These are phyloP conservation scores for Colletotrichum agaves DNA, from an alignment of 2,329 filamentous ascomycete genomes.

Conservation along the genomic window DNA sequence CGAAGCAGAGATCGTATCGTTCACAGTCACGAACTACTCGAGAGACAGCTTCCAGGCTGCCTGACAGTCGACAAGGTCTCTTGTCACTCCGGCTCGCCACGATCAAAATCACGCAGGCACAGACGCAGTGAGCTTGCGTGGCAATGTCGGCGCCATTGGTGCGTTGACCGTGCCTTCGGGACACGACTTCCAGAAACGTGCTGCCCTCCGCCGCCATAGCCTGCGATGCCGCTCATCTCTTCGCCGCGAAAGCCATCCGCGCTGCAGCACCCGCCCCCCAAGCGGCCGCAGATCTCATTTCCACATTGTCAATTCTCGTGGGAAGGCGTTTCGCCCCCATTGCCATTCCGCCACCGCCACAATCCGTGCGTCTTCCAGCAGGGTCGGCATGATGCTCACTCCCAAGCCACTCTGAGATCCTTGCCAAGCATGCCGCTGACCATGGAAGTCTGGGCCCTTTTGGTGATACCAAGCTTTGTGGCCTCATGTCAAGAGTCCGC, in stretches of 20 bases:
- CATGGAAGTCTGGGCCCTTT: background rate
- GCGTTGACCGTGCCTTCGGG: too few species aligned
- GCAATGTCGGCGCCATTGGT: too few species aligned
- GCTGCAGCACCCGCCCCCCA: background rate
- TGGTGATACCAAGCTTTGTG: slow-evolving; percentile 37
- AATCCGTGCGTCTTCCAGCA: background rate
- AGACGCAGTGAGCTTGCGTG: background rate
- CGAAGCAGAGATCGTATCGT: background rate
- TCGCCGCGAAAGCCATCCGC: background rate
- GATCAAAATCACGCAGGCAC: background rate
- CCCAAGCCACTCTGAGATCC: background rate
- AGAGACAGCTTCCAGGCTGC: background rate
- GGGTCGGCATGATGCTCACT: background rate
- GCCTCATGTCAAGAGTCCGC: background rate
- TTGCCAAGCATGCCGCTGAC: slow-evolving; percentile 4
- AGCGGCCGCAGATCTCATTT: slow-evolving; percentile 20
- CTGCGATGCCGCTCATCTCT: background rate
- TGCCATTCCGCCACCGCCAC: background rate
- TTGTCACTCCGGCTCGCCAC: background rate
- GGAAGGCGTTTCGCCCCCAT: background rate
- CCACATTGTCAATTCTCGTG: slow-evolving; percentile 9
- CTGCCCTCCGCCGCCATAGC: too few species aligned
- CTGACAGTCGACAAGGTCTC: background rate
- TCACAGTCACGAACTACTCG: background rate
- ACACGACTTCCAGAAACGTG: too few species aligned